Base-by-base conservation (phyloP, 495 filamentous ascomycete species). In the Umbilicaria muhlenbergii region DNA sequence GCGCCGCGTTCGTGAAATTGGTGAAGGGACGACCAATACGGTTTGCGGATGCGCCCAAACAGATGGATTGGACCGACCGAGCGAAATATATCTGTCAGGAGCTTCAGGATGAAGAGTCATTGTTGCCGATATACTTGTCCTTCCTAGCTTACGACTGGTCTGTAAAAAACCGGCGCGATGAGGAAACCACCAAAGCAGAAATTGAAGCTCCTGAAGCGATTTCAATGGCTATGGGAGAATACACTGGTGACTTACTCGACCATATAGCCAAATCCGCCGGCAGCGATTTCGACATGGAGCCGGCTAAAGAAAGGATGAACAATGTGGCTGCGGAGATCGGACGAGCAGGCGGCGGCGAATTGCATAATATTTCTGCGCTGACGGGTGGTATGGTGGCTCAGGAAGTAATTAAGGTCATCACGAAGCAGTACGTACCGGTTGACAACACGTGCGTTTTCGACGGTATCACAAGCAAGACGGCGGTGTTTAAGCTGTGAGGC, bases 361-460 rank as follows among this genome's bases (percentile, higher is more conserved):
- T 99, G 50, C 92, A 96, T 64, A 95, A 95, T 58, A 83, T 94
- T 40, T 78, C 88, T n/a, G 78, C 87, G 18, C 59, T 96, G 38
- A 82, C 80, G 7, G 91, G 92, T 15, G 92, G 91, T 0, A 78
- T 99, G 62, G 81, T 92, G 18, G 85, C 88, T 24, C 91, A 99
- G 63, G 91, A 99, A 67, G 74, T 86, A 24, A 86, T 96, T 58
- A 99, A 99, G 70, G 79, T 94, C 21, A 70, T 96, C 47, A 99
- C 91, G 39, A 78, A 85, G 60, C 91, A 99, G 69, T 99, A 99
- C 67, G 74, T 94, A 11, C 91, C 91, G 14, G 74, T 94, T 43
- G 86, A 95, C 55, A 91, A 94, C 59, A 89, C 83, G 10, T 89
- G 86, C 58, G 67, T 96, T 43, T 94, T 92, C 57, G 87, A 96